A percentile compares a stretch with the other conserved stretches of the same genome.
Conservation (phyloP, 148 eudicot species). For the Chenopodium formosanum region DNA sequence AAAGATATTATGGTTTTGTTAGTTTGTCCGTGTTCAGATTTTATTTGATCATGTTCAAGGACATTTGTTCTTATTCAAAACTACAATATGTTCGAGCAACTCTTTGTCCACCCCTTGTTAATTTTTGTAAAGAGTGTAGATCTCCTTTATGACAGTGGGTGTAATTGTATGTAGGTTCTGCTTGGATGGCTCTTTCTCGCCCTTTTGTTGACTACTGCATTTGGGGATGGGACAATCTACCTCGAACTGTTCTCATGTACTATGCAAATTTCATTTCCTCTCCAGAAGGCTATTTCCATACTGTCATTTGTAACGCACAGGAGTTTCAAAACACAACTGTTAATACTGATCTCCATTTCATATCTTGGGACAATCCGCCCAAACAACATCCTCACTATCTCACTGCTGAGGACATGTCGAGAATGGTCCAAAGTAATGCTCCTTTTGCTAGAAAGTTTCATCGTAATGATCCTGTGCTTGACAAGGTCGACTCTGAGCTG, state of each 20-base stretch:
- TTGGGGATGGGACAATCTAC: conserved; percentile 68
- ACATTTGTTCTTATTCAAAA: not conserved
- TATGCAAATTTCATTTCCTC: conserved; percentile 59
- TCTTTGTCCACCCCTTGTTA: not conserved
- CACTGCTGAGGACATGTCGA: conserved; percentile 40
- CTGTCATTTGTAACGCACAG: conserved; percentile 50
- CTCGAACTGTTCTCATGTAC: conserved; percentile 54
- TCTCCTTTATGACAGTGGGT: not conserved
- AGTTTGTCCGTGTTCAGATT: not conserved
- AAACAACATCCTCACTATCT: conserved; percentile 65
- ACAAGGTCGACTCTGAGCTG: conserved; percentile 54
- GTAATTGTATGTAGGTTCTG: conserved; percentile 40
- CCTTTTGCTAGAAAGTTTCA: conserved; percentile 61
- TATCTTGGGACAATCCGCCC: conserved; percentile 66
- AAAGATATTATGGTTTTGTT: not conserved
- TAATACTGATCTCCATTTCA: conserved; percentile 54
- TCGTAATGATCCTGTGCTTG: conserved; percentile 45
- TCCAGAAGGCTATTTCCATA: conserved; percentile 64
- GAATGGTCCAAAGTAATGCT: conserved; percentile 49
- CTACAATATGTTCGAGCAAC: not conserved
- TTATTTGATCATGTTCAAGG: not conserved
- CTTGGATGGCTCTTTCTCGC: conserved; percentile 61
- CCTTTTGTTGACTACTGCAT: conserved; percentile 57
- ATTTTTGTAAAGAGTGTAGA: not conserved
- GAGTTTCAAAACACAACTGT: conserved; percentile 57